Conservation (phyloP, 1,284 basidiomycete species). For the Anthracocystis setariae region DNA sequence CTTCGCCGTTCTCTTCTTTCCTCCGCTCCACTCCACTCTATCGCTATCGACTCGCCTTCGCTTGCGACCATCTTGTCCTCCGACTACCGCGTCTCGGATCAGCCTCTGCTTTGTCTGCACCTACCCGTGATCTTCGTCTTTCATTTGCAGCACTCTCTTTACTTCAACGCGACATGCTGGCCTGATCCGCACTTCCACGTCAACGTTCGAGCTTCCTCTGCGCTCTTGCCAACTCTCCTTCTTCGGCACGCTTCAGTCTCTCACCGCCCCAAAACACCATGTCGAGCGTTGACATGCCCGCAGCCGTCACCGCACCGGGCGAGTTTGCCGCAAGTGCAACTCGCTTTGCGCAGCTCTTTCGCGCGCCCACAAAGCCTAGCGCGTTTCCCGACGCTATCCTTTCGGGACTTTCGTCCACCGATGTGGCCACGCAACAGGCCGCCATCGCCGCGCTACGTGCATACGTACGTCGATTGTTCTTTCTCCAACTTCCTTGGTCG, state of each 20-base stretch:
- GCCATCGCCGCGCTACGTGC: conserved; percentile 30
- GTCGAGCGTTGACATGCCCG: not conserved
- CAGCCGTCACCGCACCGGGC: not conserved
- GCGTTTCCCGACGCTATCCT: conserved; percentile 32
- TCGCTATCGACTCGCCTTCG: too few species aligned
- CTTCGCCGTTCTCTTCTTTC: too few species aligned
- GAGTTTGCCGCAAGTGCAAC: conserved; percentile 1
- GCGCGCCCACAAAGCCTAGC: conserved; percentile 14
- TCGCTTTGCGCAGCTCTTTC: conserved; percentile 14
- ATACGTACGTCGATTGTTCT: conserved; percentile 38
- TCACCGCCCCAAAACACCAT: not conserved
- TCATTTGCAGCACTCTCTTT: too few species aligned
- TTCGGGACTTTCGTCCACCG: conserved; percentile 16
- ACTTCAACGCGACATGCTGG: too few species aligned
- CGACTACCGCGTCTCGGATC: too few species aligned
- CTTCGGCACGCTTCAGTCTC: too few species aligned
- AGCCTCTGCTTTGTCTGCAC: too few species aligned
- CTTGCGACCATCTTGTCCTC: too few species aligned
- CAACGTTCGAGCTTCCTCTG: not conserved
- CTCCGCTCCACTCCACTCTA: too few species aligned
- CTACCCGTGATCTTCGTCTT: too few species aligned
- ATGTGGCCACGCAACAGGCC: conserved; percentile 12
- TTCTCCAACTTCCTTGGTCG: conserved; percentile 11
- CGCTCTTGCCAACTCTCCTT: too few species aligned
- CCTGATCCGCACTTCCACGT: too few species aligned